phyloP scores from a whole-genome alignment of 768 basidiomycete species.

The Psilocybe azurescens region DNA sequence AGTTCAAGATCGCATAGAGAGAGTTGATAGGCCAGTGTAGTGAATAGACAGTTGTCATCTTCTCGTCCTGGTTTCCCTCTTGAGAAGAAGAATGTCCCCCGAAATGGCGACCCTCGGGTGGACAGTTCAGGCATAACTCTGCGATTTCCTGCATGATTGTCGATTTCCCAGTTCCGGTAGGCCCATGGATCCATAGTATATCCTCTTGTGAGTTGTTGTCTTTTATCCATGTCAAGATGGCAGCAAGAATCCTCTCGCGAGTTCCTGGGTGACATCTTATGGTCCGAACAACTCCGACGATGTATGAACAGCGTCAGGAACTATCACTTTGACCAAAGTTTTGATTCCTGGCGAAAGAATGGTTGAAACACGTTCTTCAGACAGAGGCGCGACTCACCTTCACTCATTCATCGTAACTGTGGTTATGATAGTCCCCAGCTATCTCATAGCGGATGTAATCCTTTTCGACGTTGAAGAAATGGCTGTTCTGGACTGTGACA shows the following conservation, averaged over 20 bases:
- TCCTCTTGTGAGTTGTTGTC: background rate
- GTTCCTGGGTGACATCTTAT: conserved; percentile 24
- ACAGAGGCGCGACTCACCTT: conserved; percentile 6
- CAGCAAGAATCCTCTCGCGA: conserved; percentile 13
- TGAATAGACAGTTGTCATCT: conserved; percentile 4
- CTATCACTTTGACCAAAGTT: conserved; percentile 12
- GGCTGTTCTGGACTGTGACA: background rate
- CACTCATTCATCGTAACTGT: conserved; percentile 4
- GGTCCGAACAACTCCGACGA: conserved; percentile 12
- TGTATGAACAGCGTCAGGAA: conserved; percentile 15
- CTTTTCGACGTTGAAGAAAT: background rate
- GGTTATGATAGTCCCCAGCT: background rate
- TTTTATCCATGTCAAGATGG: conserved; percentile 17
- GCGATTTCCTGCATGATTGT: conserved; percentile 24
- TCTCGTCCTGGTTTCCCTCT: conserved; percentile 14
- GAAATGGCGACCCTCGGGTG: background rate
- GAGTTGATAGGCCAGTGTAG: conserved; percentile 30
- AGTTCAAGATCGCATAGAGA: conserved; percentile 13
- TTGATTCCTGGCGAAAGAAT: conserved; percentile 5
- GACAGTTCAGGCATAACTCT: conserved; percentile 6
- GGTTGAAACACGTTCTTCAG: background rate
- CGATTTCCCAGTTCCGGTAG: conserved; percentile 27
- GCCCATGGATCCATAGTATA: conserved; percentile 26
- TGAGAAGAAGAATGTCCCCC: conserved; percentile 18
- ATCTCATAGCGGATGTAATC: conserved; percentile 5